Percentiles rank a stretch among this genome's conserved stretches.
Evolutionary conservation across 2,329 filamentous ascomycete genomes (phyloP).

Genomic region (Blastomyces gilchristii): DNA sequence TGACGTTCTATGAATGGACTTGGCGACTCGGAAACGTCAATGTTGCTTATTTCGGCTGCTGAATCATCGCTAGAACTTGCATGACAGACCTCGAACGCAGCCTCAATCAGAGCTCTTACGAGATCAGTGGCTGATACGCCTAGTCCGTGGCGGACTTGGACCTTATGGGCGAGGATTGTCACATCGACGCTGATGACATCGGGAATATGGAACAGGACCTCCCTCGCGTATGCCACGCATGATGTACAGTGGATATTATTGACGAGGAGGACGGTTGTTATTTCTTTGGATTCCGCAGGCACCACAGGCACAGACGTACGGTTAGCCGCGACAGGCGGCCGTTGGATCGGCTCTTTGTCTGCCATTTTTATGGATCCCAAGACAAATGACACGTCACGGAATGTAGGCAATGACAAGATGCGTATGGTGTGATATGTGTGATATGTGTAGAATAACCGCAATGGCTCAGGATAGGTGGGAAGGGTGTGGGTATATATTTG

Average conservation of each 20-base stretch:
- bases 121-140: conserved; percentile 26
- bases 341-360: neutral
- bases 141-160: conserved; percentile 31
- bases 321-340: neutral
- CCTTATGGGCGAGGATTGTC: conserved; percentile 36
- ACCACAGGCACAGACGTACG: neutral
- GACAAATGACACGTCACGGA: neutral
- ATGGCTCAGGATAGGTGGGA: neutral
- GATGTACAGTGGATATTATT: conserved; percentile 42
- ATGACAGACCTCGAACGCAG: conserved; percentile 40
- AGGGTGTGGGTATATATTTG: neutral
- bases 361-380: neutral
- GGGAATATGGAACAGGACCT: conserved; percentile 31
- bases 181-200: conserved; percentile 32
- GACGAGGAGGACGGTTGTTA: conserved; percentile 33
- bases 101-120: conserved; percentile 31
- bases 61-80: conserved; percentile 31
- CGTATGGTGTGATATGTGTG: neutral
- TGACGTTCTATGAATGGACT: conserved; percentile 23
- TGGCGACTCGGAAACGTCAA: conserved; percentile 24
- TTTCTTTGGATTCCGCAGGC: neutral
- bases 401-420: neutral
- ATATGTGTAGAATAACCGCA: neutral
- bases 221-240: conserved; percentile 37
- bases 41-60: conserved; percentile 25